Percentiles rank a stretch among this genome's conserved stretches.
Evolutionary conservation across 192 early-diverging fungal species (phyloP).

Genomic region (Neocallimastix lanati): DNA sequence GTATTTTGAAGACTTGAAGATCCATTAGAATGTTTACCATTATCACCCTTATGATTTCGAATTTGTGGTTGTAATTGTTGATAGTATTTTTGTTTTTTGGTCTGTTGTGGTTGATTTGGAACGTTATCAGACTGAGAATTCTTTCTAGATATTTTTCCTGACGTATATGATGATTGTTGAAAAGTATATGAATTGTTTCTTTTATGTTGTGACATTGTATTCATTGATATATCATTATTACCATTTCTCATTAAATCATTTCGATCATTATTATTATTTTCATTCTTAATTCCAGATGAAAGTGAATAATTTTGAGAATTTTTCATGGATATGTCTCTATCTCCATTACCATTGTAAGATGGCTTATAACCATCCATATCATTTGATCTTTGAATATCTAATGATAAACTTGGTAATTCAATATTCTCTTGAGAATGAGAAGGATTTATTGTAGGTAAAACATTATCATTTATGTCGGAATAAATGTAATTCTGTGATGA

Average conservation of each 20-base stretch:
- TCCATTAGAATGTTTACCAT: neutral
- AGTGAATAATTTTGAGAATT: neutral
- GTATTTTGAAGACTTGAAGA: neutral
- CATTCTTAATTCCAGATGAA: neutral
- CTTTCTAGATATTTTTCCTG: neutral
- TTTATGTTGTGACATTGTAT: neutral
- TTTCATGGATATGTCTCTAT: neutral
- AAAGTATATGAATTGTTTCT: neutral
- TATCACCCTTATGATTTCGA: neutral
- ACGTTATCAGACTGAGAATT: neutral
- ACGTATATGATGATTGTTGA: neutral
- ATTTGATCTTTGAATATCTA: neutral
- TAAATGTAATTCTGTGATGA: neutral
- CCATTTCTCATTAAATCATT: neutral
- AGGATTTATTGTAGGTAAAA: neutral
- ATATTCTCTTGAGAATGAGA: neutral
- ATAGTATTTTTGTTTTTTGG: neutral
- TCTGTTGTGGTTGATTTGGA: neutral
- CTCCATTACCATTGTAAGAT: neutral
- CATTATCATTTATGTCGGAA: neutral
- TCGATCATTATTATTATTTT: neutral
- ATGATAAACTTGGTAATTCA: neutral
- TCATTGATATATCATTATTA: neutral
- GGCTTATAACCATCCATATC: neutral
- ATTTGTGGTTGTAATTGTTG: neutral